Conservation (phyloP, 345 rosid species). For the Gossypium arboreum region DNA sequence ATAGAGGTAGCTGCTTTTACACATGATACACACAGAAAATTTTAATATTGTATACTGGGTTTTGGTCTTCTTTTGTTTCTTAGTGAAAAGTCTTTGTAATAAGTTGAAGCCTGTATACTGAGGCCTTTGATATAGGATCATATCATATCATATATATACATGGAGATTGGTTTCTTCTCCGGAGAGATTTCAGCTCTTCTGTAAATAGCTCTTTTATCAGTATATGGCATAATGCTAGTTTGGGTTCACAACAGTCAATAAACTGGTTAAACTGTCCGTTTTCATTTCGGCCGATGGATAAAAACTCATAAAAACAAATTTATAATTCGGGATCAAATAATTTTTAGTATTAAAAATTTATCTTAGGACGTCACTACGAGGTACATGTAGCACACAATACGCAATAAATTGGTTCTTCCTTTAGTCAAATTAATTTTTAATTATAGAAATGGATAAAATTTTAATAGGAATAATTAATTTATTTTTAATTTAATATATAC, state of each 20-base stretch:
- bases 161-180: slow-evolving; percentile 7
- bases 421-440: too few species aligned
- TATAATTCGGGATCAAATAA: too few species aligned
- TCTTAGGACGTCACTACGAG: rapidly evolving
- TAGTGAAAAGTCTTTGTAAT: background rate
- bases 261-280: too few species aligned
- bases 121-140: background rate
- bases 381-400: too few species aligned
- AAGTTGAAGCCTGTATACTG: background rate
- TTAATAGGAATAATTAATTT: too few species aligned
- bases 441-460: too few species aligned
- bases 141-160: background rate
- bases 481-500: too few species aligned
- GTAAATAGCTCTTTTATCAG: background rate
- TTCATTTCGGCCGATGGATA: too few species aligned
- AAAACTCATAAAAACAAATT: too few species aligned
- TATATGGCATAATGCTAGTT: background rate
- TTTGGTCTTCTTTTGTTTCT: background rate
- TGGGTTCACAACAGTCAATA: background rate
- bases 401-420: too few species aligned
- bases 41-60: background rate
- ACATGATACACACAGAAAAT: background rate
- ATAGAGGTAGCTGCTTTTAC: background rate
- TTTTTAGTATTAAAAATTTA: too few species aligned
- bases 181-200: background rate